phyloP scores from a whole-genome alignment of 1,139 yeast genomes.

The Wickerhamomyces sp. region DNA sequence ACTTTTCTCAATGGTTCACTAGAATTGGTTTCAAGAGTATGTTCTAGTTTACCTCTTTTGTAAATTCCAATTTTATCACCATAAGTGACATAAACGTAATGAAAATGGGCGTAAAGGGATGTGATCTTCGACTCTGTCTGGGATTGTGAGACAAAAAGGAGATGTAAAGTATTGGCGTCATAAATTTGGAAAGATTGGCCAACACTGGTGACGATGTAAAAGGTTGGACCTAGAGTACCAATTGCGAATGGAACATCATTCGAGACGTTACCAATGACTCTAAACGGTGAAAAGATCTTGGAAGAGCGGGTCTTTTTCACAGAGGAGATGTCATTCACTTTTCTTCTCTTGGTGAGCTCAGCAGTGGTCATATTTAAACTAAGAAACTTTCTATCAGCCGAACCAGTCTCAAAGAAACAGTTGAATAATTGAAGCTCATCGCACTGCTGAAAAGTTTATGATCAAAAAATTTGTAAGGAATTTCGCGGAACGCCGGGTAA shows the following conservation, averaged over 20 bases:
- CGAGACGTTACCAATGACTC: conserved; percentile 64
- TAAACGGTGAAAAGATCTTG: conserved; percentile 51
- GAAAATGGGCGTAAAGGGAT: conserved; percentile 75
- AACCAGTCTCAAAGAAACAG: too few species aligned
- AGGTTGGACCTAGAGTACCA: conserved; percentile 84
- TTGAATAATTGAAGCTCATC: background rate
- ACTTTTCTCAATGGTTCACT: conserved; percentile 41
- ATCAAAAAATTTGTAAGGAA: too few species aligned
- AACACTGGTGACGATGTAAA: conserved; percentile 83
- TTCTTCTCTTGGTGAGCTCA: conserved; percentile 27
- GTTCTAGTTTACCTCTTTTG: conserved; percentile 75
- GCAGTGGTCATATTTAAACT: background rate
- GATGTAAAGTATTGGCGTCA: conserved; percentile 83
- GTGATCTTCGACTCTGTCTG: conserved; percentile 71
- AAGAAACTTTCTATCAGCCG: too few species aligned
- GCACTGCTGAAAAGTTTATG: background rate
- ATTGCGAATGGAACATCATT: conserved; percentile 82
- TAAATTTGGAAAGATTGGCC: conserved; percentile 90
- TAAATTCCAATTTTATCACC: conserved; percentile 70
- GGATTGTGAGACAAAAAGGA: conserved; percentile 79
- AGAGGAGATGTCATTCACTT: conserved; percentile 11
- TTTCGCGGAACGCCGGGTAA: too few species aligned
- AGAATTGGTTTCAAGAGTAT: conserved; percentile 36
- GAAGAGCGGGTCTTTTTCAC: conserved; percentile 26
- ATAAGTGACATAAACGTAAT: conserved; percentile 76